Conservation (phyloP, 106 monocot genomes). For the Vanilla planifolia region DNA sequence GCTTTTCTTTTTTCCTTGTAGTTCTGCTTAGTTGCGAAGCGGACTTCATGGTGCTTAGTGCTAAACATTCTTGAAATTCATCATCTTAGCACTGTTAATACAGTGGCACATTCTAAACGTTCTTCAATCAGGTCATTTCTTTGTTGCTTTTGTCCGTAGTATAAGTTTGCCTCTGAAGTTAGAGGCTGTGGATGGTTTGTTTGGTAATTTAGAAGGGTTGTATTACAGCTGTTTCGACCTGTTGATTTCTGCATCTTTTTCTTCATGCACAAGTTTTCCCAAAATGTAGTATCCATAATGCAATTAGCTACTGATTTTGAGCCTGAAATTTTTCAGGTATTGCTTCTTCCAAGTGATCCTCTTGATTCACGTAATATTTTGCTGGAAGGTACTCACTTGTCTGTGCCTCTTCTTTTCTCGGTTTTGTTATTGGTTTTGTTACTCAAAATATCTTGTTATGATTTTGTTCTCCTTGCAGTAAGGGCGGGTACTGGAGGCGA, state of each 20-base stretch:
- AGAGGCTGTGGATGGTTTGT: too few species aligned
- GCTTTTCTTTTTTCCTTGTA: too few species aligned
- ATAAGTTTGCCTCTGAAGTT: too few species aligned
- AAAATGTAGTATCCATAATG: background rate
- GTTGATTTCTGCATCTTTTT: background rate
- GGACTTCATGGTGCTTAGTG: too few species aligned
- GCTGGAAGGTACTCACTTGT: constrained; percentile 67
- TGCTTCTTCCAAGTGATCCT: constrained; percentile 87
- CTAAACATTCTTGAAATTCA: too few species aligned
- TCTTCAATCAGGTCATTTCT: too few species aligned
- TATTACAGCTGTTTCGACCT: background rate
- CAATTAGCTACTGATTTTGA: background rate
- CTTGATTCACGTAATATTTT: constrained; percentile 91
- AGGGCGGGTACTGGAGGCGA: constrained; percentile 98
- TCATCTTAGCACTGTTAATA: too few species aligned
- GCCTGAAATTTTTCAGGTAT: constrained; percentile 27
- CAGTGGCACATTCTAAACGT: too few species aligned
- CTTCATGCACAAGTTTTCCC: background rate
- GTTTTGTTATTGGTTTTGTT: background rate
- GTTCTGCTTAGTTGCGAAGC: too few species aligned
- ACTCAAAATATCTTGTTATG: background rate
- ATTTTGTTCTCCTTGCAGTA: constrained; percentile 44
- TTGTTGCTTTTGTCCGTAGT: too few species aligned
- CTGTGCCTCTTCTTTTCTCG: background rate
- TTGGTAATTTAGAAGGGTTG: too few species aligned